Conservation (phyloP, 768 basidiomycete species). For the Holtermanniella nyarrowii region DNA sequence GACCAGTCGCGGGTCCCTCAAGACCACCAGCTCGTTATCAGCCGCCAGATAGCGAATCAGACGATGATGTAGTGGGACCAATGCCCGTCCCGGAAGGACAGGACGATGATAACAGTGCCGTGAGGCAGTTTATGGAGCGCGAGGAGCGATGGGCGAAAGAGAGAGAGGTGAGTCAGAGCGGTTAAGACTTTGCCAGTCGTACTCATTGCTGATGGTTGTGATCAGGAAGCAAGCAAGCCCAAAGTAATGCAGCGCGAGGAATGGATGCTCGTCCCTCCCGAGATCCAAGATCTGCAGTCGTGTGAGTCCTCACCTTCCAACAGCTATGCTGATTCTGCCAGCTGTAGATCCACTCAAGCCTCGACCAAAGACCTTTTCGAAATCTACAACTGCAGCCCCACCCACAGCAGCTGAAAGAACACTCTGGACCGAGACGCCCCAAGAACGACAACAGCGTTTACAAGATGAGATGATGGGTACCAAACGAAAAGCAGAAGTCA, state of each 20-base stretch:
- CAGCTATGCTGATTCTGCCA: conserved; percentile 36
- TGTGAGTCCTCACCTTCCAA: conserved; percentile 46
- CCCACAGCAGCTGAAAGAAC: conserved; percentile 47
- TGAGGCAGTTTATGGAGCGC: conserved; percentile 70
- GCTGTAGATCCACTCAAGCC: conserved; percentile 66
- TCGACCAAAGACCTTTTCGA: conserved; percentile 25
- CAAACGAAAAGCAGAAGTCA: conserved; percentile 59
- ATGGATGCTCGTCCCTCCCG: conserved; percentile 96
- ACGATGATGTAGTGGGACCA: conserved; percentile 71
- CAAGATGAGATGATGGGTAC: conserved; percentile 82
- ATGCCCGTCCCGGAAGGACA: conserved; percentile 53
- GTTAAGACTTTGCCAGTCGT: background rate
- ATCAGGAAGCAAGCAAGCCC: conserved; percentile 62
- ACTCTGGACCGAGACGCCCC: conserved; percentile 96
- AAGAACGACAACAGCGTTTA: conserved; percentile 79
- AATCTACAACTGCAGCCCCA: conserved; percentile 12
- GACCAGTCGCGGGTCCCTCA: conserved; percentile 22
- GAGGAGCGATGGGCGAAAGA: conserved; percentile 68
- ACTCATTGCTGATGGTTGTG: background rate
- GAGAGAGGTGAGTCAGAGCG: conserved; percentile 46
- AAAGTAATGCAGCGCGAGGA: conserved; percentile 76
- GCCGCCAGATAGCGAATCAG: conserved; percentile 51
- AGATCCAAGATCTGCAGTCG: conserved; percentile 62
- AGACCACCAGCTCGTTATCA: conserved; percentile 2
- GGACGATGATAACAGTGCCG: conserved; percentile 51